A percentile compares a stretch with the other conserved stretches of the same genome.
These are phyloP conservation scores for Alternaria longipes DNA, from an alignment of 2,329 filamentous ascomycete species.

Conservation along the genomic window DNA sequence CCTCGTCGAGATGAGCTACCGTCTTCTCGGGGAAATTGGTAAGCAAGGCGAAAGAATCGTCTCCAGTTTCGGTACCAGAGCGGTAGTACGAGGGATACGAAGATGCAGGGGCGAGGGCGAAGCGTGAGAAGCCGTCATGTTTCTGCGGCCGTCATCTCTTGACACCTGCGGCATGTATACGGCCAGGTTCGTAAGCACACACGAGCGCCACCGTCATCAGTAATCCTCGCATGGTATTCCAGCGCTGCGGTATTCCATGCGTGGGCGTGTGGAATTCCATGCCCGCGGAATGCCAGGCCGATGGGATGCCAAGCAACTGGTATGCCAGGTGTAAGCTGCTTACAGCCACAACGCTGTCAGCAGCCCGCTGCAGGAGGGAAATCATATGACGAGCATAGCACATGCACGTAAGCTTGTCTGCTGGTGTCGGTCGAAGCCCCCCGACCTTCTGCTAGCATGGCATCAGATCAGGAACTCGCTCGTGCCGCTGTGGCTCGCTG, in stretches of 20 bases:
- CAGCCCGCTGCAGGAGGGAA: not conserved
- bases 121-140: not conserved
- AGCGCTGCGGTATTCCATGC: not conserved
- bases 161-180: not conserved
- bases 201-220: slow-evolving; percentile 1
- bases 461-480: too few species aligned
- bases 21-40: not conserved
- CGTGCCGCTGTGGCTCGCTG: too few species aligned
- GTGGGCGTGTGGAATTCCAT: not conserved
- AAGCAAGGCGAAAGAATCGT: not conserved
- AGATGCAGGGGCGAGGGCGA: not conserved
- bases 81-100: not conserved
- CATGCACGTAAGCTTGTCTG: not conserved
- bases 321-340: slow-evolving; percentile 1
- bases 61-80: too few species aligned
- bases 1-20: not conserved
- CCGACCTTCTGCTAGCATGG: too few species aligned
- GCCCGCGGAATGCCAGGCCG: not conserved
- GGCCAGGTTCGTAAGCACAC: not conserved
- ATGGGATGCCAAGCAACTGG: not conserved
- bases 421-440: too few species aligned
- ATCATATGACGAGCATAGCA: not conserved
- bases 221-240: slow-evolving; percentile 2
- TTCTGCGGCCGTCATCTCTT: not conserved
- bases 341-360: not conserved